These are phyloP conservation scores for Ilyonectria mors-panacis DNA, from an alignment of 2,329 filamentous ascomycete species.

Conservation along the genomic window DNA sequence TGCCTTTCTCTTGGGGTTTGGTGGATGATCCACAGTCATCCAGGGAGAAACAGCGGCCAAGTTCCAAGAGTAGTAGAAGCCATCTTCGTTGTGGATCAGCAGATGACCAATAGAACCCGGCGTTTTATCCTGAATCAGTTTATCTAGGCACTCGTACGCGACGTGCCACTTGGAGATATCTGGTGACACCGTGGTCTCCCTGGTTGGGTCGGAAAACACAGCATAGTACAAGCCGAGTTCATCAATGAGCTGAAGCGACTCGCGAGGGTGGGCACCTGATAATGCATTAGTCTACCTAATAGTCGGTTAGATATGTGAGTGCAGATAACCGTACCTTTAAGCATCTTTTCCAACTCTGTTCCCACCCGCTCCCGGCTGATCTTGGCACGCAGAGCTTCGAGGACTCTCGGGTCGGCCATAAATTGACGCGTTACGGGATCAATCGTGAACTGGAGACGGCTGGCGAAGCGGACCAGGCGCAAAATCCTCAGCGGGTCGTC, in stretches of 20 bases:
- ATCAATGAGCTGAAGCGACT: constrained; percentile 76
- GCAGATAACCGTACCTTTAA: constrained; percentile 69
- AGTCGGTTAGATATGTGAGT: not conserved
- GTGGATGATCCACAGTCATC: constrained; percentile 64
- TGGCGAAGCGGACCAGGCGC: constrained; percentile 90
- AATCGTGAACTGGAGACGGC: constrained; percentile 84
- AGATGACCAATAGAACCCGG: constrained; percentile 65
- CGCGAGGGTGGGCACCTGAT: constrained; percentile 70
- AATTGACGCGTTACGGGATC: constrained; percentile 76
- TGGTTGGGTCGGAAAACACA: constrained; percentile 79
- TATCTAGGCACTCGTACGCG: constrained; percentile 75
- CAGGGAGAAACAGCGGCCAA: constrained; percentile 84
- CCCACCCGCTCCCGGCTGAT: constrained; percentile 94
- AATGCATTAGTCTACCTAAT: constrained; percentile 17
- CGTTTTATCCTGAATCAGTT: constrained; percentile 61
- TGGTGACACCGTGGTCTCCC: constrained; percentile 66
- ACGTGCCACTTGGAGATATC: constrained; percentile 72
- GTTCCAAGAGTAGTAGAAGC: constrained; percentile 82
- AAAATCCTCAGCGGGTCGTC: constrained; percentile 93
- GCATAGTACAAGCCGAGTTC: constrained; percentile 77
- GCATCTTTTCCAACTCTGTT: constrained; percentile 91
- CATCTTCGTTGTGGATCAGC: constrained; percentile 75
- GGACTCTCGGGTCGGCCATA: constrained; percentile 86
- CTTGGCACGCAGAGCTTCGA: constrained; percentile 84
- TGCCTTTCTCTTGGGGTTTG: constrained; percentile 63